A percentile compares a stretch with the other conserved stretches of the same genome.
Conservation (phyloP, 345 rosid genomes). For the Xanthoceras sorbifolium region DNA sequence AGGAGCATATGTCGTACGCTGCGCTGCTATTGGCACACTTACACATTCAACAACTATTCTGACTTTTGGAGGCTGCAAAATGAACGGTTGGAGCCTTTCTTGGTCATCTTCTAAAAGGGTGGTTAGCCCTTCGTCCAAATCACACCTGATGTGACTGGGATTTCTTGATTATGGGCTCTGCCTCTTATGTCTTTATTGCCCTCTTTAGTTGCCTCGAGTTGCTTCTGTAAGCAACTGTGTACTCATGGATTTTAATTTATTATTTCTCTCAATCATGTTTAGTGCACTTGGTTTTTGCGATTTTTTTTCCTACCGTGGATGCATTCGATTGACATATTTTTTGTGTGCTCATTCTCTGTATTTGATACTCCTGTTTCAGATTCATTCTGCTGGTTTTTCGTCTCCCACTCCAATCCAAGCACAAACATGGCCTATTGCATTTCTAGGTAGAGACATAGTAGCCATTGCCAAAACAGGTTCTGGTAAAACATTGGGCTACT, state of each 20-base stretch:
- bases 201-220: slow-evolving; percentile 77
- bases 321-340: neutral
- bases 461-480: slow-evolving; percentile 99
- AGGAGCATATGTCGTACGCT: slow-evolving; percentile 98
- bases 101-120: slow-evolving; percentile 74
- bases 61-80: slow-evolving; percentile 89
- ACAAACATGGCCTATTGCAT: slow-evolving; percentile 98
- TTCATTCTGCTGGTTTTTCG: slow-evolving; percentile 82
- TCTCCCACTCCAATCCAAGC: slow-evolving; percentile 98
- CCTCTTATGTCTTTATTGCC: slow-evolving; percentile 68
- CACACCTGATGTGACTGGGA: slow-evolving; percentile 79
- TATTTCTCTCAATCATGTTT: slow-evolving; percentile 10
- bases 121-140: slow-evolving; percentile 73
- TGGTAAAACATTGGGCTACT: slow-evolving; percentile 95
- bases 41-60: slow-evolving; percentile 58
- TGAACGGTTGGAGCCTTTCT: slow-evolving; percentile 77
- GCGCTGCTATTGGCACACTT: slow-evolving; percentile 77
- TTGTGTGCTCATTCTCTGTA: slow-evolving; percentile 18
- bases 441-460: slow-evolving; percentile 84
- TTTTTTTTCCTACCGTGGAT: slow-evolving; percentile 1
- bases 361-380: slow-evolving; percentile 46
- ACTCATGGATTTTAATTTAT: slow-evolving; percentile 38
- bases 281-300: slow-evolving; percentile 7
- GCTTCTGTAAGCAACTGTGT: slow-evolving; percentile 84
- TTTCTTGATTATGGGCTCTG: slow-evolving; percentile 68